Base-by-base conservation (phyloP, 768 basidiomycete genomes). In the Clathrus columnatus region DNA sequence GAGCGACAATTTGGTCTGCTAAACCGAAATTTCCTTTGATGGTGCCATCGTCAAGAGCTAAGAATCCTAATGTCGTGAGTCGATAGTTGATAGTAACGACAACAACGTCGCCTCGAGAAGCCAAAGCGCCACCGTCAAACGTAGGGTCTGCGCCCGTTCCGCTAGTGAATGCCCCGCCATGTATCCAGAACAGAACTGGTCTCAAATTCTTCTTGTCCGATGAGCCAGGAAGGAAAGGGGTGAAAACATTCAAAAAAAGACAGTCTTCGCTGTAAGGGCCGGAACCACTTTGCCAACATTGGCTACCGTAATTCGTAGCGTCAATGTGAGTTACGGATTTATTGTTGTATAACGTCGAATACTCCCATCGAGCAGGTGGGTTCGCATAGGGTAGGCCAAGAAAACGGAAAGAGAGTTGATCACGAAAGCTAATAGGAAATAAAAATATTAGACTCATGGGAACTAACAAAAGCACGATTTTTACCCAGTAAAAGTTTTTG, bases 321-420 rank as follows among this genome's bases (percentile, higher is more conserved):
- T 36, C 36, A 8, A 36, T 36, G 36, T 36, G 36, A n/a, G 4
- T 36, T 36, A 71, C 61, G 4, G 60, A 57, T 14, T 56, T 66
- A 30, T 68, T 66, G 56, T 47, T 65, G 60, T 64, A 70, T 4
- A 67, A 50, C 1, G 61, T 65, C 2, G 78, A 75, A 62, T 79
- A 75, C 14, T 69, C 66, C 61, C 74, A 79, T 2, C 76, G 69
- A 44, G 59, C 51, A 10, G 73, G 70, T 1, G 72, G 71, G 54
- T 75, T 65, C 4, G 76, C 75, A 57, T 74, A 79, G 0, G 74
- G 77, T 42, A 81, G 74, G 11, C 78, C 78, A 11, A 77, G 62
- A 69, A 81, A 79, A 17, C 74, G 69, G 68, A 80, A 79, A 1
- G 75, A 74, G 0, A 73, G 63, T 30, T 73, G 71, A 59, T 78